These are phyloP conservation scores for Fraxinus anomala DNA, from an alignment of 257 asterid genomes.

Conservation along the genomic window DNA sequence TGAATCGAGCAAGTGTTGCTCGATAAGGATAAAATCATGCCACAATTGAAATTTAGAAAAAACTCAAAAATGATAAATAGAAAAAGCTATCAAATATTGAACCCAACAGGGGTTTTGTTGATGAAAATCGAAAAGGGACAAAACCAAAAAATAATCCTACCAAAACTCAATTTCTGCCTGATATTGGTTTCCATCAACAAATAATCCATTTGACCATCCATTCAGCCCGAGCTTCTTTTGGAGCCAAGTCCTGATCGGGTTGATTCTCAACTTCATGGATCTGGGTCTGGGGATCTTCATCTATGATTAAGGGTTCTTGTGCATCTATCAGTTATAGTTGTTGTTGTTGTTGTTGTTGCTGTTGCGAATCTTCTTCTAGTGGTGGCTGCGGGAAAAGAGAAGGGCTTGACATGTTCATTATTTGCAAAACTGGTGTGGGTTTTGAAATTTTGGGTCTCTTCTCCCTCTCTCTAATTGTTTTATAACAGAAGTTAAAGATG, in stretches of 20 bases:
- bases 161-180: too few species aligned
- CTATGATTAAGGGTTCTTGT: conserved; percentile 27
- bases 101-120: too few species aligned
- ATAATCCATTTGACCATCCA: too few species aligned
- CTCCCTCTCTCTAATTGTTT: not conserved
- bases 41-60: too few species aligned
- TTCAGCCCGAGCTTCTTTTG: conserved; percentile 7
- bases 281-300: conserved; percentile 10
- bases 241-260: not conserved
- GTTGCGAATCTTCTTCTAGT: not conserved
- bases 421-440: not conserved
- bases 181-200: too few species aligned
- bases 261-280: conserved; percentile 12
- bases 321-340: not conserved
- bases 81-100: too few species aligned
- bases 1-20: too few species aligned
- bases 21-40: too few species aligned
- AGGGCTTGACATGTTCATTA: conserved; percentile 1
- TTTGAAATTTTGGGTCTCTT: not conserved
- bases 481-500: too few species aligned
- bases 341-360: not conserved
- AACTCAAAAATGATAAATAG: too few species aligned
- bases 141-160: too few species aligned
- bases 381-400: not conserved
- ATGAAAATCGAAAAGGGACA: too few species aligned